Percentiles rank a stretch among this genome's conserved stretches.
phyloP scores from a whole-genome alignment of 1,284 basidiomycete species.

The Microbotryum violaceum region DNA sequence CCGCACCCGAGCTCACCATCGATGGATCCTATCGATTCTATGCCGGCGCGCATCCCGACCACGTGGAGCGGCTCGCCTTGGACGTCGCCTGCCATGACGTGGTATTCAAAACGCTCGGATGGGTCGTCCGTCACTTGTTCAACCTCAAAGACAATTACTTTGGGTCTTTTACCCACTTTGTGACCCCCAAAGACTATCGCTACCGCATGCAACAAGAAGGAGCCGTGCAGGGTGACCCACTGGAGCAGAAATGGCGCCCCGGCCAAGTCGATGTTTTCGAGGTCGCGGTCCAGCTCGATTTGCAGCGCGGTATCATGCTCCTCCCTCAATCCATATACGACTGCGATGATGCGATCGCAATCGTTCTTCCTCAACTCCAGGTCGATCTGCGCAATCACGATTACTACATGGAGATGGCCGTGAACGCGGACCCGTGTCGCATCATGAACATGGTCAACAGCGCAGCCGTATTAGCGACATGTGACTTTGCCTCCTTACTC shows the following conservation, averaged over 20 bases:
- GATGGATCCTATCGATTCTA: constrained; percentile 68
- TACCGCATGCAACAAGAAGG: constrained; percentile 50
- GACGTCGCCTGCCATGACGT: constrained; percentile 52
- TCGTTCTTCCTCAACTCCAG: constrained; percentile 61
- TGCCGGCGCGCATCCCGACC: constrained; percentile 56
- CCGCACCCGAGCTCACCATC: constrained; percentile 53
- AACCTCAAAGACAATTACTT: constrained; percentile 84
- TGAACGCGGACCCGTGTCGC: constrained; percentile 54
- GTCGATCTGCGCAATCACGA: constrained; percentile 70
- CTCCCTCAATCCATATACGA: constrained; percentile 67
- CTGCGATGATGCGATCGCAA: constrained; percentile 51
- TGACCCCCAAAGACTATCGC: constrained; percentile 73
- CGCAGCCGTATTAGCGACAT: constrained; percentile 1
- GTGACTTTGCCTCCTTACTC: constrained; percentile 1
- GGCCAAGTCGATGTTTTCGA: constrained; percentile 73
- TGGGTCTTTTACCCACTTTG: constrained; percentile 82
- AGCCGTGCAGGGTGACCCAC: constrained; percentile 62
- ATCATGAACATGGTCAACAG: constrained; percentile 15
- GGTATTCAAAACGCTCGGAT: constrained; percentile 66
- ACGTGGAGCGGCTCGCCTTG: constrained; percentile 69
- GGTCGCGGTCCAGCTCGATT: constrained; percentile 54
- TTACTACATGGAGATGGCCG: constrained; percentile 76
- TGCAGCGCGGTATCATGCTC: constrained; percentile 54
- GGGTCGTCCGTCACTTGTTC: constrained; percentile 79
- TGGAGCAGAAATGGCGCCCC: constrained; percentile 65